Percentiles rank a stretch among this genome's conserved stretches.
phyloP scores from a whole-genome alignment of 1,284 basidiomycete genomes.

The Tilletia walkeri region DNA sequence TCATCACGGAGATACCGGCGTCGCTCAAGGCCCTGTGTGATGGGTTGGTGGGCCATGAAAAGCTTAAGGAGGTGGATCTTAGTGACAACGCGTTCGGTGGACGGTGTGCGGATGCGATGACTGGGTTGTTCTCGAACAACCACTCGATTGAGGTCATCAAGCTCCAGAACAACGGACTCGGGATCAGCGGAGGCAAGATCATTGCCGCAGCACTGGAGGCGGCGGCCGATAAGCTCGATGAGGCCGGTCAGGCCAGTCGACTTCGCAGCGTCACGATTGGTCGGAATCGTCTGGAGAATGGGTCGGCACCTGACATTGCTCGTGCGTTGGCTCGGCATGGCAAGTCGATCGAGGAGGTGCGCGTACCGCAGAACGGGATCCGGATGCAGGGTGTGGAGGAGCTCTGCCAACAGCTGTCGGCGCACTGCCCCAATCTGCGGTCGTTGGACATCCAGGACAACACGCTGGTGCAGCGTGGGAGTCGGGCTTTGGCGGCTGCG shows the following conservation, averaged over 20 bases:
- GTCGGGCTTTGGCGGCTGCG: slow-evolving; percentile 71
- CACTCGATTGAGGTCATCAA: slow-evolving; percentile 75
- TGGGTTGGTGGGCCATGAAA: slow-evolving; percentile 74
- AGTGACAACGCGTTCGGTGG: slow-evolving; percentile 97
- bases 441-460: slow-evolving; percentile 93
- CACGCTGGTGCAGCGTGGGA: slow-evolving; percentile 76
- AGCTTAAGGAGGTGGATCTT: slow-evolving; percentile 82
- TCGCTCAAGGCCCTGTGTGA: slow-evolving; percentile 85
- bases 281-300: slow-evolving; percentile 89
- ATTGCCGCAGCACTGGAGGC: slow-evolving; percentile 79
- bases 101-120: slow-evolving; percentile 89
- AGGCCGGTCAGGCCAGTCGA: slow-evolving; percentile 68
- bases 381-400: slow-evolving; percentile 86
- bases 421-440: slow-evolving; percentile 69
- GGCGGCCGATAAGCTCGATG: slow-evolving; percentile 71
- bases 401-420: slow-evolving; percentile 70
- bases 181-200: slow-evolving; percentile 79
- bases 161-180: slow-evolving; percentile 95
- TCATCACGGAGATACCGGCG: slow-evolving; percentile 91
- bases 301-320: slow-evolving; percentile 79
- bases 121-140: slow-evolving; percentile 65
- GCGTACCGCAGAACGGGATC: slow-evolving; percentile 96
- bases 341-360: slow-evolving; percentile 69
- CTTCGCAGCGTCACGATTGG: slow-evolving; percentile 85
- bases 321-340: slow-evolving; percentile 82